phyloP scores from a whole-genome alignment of 1,139 yeast genomes.

The Pichia kudriavzevii region DNA sequence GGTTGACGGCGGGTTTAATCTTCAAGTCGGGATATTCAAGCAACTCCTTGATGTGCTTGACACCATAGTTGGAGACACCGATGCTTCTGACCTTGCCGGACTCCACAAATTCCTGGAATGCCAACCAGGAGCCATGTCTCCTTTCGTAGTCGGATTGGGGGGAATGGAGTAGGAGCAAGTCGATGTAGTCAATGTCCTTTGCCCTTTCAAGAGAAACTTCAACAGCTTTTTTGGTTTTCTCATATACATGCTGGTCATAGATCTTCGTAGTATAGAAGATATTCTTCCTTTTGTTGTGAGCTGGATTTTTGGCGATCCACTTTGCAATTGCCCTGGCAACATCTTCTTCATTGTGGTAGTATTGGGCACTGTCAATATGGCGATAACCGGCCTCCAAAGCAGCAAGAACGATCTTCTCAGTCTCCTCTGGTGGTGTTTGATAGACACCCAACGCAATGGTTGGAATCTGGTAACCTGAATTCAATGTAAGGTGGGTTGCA shows the following conservation, averaged over 20 bases:
- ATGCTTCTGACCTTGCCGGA: slow-evolving; percentile 30
- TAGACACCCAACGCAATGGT: slow-evolving; percentile 53
- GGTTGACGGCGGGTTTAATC: slow-evolving; percentile 41
- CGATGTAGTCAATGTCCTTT: slow-evolving; percentile 36
- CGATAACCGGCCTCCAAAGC: slow-evolving; percentile 63
- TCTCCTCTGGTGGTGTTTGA: slow-evolving; percentile 34
- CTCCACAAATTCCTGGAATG: slow-evolving; percentile 35
- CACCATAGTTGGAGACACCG: slow-evolving; percentile 39
- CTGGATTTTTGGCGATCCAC: slow-evolving; percentile 38
- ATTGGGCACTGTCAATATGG: slow-evolving; percentile 56
- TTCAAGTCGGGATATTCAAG: slow-evolving; percentile 28
- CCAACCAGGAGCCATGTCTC: slow-evolving; percentile 31
- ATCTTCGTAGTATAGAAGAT: slow-evolving; percentile 33
- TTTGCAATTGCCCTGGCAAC: slow-evolving; percentile 41
- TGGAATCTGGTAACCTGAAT: slow-evolving; percentile 35
- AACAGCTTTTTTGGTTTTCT: slow-evolving; percentile 32
- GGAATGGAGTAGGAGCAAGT: slow-evolving; percentile 35
- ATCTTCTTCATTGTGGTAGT: slow-evolving; percentile 51
- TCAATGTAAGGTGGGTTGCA: neutral
- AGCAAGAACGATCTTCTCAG: slow-evolving; percentile 37
- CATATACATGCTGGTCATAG: slow-evolving; percentile 36
- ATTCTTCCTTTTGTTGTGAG: slow-evolving; percentile 30
- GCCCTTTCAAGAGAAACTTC: slow-evolving; percentile 32
- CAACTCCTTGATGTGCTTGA: slow-evolving; percentile 33
- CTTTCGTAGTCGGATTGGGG: slow-evolving; percentile 31